phyloP scores from a whole-genome alignment of 164 flowering plant species.

The Vitis amurensis region DNA sequence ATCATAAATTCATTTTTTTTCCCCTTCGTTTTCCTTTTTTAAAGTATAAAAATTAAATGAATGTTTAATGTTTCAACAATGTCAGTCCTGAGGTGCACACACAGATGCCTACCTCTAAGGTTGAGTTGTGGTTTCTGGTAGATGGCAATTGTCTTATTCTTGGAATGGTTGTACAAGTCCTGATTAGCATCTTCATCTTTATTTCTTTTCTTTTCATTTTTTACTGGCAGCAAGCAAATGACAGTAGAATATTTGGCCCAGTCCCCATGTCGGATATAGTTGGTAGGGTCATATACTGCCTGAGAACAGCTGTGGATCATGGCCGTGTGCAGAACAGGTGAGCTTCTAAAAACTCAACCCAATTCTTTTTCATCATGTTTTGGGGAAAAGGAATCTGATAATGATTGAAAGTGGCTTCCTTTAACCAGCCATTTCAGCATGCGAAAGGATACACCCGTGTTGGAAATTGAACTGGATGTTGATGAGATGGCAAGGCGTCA shows the following conservation, averaged over 20 bases:
- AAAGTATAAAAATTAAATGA: too few relatives aligned
- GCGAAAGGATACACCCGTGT: constrained; percentile 67
- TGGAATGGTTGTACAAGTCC: neutral
- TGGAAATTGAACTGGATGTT: constrained; percentile 85
- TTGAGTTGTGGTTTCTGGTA: too few relatives aligned
- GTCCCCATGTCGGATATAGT: constrained; percentile 66
- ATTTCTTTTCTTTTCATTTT: neutral
- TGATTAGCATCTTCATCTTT: neutral
- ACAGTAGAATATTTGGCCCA: constrained; percentile 94
- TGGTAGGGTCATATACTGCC: constrained; percentile 84
- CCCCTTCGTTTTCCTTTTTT: too few relatives aligned
- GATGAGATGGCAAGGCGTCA: constrained; percentile 83
- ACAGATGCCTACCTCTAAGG: too few relatives aligned
- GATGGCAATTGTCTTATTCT: too few relatives aligned
- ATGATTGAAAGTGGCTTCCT: constrained; percentile 6
- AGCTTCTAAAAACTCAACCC: neutral
- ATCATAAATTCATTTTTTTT: too few relatives aligned
- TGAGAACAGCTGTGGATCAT: constrained; percentile 84
- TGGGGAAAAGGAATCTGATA: neutral
- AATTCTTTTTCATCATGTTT: too few relatives aligned
- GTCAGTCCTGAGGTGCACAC: too few relatives aligned
- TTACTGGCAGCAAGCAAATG: constrained; percentile 76
- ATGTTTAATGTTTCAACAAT: too few relatives aligned
- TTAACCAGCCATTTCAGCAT: constrained; percentile 55
- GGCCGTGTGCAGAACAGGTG: constrained; percentile 93